These are phyloP conservation scores for Corchorus capsularis DNA, from an alignment of 345 rosid genomes.

Conservation along the genomic window DNA sequence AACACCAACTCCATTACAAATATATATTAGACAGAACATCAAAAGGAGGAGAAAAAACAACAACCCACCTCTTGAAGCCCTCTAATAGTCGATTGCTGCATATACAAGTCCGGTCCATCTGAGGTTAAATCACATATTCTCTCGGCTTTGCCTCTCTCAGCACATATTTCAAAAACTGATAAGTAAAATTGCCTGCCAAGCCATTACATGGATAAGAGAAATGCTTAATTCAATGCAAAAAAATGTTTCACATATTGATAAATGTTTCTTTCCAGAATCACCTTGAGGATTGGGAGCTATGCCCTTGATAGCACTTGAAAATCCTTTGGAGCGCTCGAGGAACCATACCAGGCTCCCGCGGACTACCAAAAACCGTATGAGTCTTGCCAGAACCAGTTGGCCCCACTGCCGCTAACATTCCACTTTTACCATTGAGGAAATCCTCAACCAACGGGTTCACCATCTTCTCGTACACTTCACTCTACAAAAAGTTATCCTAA, in stretches of 20 bases:
- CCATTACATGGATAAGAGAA: slow-evolving; percentile 6
- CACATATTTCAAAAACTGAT: slow-evolving; percentile 79
- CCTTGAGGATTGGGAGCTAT: slow-evolving; percentile 44
- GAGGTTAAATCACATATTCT: slow-evolving; percentile 61
- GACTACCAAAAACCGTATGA: slow-evolving; percentile 76
- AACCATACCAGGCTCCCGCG: slow-evolving; percentile 79
- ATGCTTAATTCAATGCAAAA: neutral
- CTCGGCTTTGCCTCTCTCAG: slow-evolving; percentile 83
- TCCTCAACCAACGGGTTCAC: slow-evolving; percentile 75
- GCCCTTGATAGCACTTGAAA: slow-evolving; percentile 35
- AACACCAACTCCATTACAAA: slow-evolving; percentile 13
- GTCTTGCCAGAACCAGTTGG: slow-evolving; percentile 97
- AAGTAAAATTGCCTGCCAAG: slow-evolving; percentile 54
- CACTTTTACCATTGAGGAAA: slow-evolving; percentile 69
- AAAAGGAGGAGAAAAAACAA: slow-evolving; percentile 4
- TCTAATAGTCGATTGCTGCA: slow-evolving; percentile 69
- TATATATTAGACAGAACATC: neutral
- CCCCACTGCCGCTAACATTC: slow-evolving; percentile 89
- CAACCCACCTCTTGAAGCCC: slow-evolving; percentile 71
- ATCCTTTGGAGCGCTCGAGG: slow-evolving; percentile 62
- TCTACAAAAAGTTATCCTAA: slow-evolving; percentile 32
- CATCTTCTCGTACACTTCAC: slow-evolving; percentile 69
- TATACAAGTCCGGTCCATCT: slow-evolving; percentile 58
- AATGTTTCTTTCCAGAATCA: slow-evolving; percentile 21
- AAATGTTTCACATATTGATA: neutral